These are phyloP conservation scores for Dichotomopilus funicola DNA, from an alignment of 2,329 filamentous ascomycete species.

Conservation along the genomic window DNA sequence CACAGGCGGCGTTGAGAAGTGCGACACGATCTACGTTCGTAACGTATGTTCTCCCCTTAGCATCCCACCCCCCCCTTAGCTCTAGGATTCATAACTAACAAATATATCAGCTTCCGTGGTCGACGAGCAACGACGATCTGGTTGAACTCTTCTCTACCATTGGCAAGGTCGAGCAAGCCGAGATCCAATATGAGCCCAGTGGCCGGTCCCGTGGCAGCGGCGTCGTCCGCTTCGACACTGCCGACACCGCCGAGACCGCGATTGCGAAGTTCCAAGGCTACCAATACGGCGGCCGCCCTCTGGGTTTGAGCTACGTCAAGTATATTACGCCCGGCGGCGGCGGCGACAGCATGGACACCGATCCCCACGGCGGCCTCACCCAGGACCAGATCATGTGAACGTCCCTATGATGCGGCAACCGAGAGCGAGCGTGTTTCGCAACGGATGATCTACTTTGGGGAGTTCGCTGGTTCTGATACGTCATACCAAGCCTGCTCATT, in stretches of 20 bases:
- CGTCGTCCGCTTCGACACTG: constrained; percentile 86
- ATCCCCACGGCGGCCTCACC: constrained; percentile 69
- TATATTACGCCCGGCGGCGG: constrained; percentile 61
- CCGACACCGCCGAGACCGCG: constrained; percentile 81
- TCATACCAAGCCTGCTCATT: not conserved
- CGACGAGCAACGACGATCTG: constrained; percentile 95
- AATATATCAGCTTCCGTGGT: constrained; percentile 76
- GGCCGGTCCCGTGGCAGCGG: constrained; percentile 91
- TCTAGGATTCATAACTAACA: constrained; percentile 20
- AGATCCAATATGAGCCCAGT: constrained; percentile 97
- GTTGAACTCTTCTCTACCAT: constrained; percentile 97
- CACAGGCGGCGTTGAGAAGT: constrained; percentile 76
- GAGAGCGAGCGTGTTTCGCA: not conserved
- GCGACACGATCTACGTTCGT: constrained; percentile 85
- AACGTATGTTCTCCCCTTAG: constrained; percentile 62
- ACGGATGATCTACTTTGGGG: not conserved
- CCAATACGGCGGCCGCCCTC: constrained; percentile 89
- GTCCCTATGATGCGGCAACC: not conserved
- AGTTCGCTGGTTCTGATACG: not conserved
- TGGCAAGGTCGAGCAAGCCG: constrained; percentile 95
- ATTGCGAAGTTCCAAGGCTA: constrained; percentile 98
- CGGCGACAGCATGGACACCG: constrained; percentile 74
- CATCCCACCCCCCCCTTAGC: not conserved
- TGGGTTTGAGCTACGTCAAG: constrained; percentile 89
- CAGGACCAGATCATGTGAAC: constrained; percentile 94